Conservation (phyloP, 352 stramenopile genomes). For the Phytophthora constricta region DNA sequence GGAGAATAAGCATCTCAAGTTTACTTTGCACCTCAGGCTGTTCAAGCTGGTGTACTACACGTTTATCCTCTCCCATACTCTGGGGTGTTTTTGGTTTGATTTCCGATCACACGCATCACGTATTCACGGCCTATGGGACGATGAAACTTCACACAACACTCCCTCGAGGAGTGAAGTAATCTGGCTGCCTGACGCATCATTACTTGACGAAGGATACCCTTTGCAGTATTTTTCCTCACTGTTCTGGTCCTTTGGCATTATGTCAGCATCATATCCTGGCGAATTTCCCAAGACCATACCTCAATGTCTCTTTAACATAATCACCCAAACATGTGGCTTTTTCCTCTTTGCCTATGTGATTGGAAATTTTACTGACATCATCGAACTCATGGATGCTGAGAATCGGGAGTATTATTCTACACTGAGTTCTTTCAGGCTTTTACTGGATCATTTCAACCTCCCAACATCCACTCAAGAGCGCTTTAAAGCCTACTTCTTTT, state of each 20-base stretch:
- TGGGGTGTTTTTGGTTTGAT: conserved; percentile 73
- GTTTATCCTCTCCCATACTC: conserved; percentile 62
- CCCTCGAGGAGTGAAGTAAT: conserved; percentile 19
- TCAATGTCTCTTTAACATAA: conserved; percentile 61
- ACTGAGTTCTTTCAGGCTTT: conserved; percentile 56
- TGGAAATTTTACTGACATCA: conserved; percentile 74
- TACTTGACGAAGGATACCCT: conserved; percentile 33
- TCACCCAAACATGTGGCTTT: conserved; percentile 70
- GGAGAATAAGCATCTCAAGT: conserved; percentile 71
- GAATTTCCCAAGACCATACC: conserved; percentile 57
- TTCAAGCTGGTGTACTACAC: conserved; percentile 85
- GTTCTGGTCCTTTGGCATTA: conserved; percentile 77
- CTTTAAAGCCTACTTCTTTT: conserved; percentile 81
- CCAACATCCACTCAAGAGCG: conserved; percentile 47
- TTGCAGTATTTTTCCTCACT: conserved; percentile 69
- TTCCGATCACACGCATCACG: conserved; percentile 39
- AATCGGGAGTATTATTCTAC: conserved; percentile 71
- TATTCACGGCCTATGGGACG: conserved; percentile 12
- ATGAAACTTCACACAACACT: not conserved
- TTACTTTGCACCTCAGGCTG: conserved; percentile 62
- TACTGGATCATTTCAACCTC: conserved; percentile 64
- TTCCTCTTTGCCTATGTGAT: conserved; percentile 81
- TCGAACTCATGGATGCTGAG: conserved; percentile 72
- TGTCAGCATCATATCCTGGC: conserved; percentile 61
- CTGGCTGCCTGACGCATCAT: conserved; percentile 43